Evolutionary conservation across 805 yeast species (phyloP).

Genomic region (Aciculoconidium aculeatum): DNA sequence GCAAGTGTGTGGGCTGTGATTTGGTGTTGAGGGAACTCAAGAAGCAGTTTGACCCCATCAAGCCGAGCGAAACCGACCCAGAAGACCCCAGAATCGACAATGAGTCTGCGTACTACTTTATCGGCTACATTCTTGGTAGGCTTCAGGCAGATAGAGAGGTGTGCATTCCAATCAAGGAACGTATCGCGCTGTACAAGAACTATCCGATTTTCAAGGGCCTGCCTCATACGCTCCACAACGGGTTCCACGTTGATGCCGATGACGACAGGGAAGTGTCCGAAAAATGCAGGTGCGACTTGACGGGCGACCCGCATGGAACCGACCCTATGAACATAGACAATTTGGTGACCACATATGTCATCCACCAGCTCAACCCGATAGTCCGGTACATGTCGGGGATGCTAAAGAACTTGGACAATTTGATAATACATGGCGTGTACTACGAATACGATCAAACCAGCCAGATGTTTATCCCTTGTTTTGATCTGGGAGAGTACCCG

Average conservation of each 20-base stretch:
- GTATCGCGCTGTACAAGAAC: constrained; percentile 14
- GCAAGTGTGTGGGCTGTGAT: constrained; percentile 33
- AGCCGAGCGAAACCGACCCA: constrained; percentile 9
- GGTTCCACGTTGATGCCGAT: constrained; percentile 25
- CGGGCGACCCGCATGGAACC: constrained; percentile 20
- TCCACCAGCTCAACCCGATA: constrained; percentile 31
- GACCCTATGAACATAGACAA: constrained; percentile 22
- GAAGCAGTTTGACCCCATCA: constrained; percentile 17
- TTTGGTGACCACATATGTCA: constrained; percentile 27
- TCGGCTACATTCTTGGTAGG: constrained; percentile 29
- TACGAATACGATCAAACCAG: constrained; percentile 13
- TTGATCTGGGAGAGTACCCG: constrained; percentile 25
- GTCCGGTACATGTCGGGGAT: constrained; percentile 18
- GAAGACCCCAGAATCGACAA: constrained; percentile 13
- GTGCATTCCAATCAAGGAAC: constrained; percentile 27
- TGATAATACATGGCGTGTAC: constrained; percentile 32
- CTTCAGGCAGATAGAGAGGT: constrained; percentile 33
- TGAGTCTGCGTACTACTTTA: constrained; percentile 25
- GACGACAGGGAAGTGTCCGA: constrained; percentile 4
- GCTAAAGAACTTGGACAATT: constrained; percentile 19
- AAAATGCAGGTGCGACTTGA: constrained; percentile 18
- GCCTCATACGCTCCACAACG: constrained; percentile 28
- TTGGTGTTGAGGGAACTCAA: constrained; percentile 18
- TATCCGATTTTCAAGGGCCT: constrained; percentile 32
- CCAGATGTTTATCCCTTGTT: constrained; percentile 18